phyloP scores from a whole-genome alignment of 371 early-diverging fungal species.

The Parasitella parasitica region DNA sequence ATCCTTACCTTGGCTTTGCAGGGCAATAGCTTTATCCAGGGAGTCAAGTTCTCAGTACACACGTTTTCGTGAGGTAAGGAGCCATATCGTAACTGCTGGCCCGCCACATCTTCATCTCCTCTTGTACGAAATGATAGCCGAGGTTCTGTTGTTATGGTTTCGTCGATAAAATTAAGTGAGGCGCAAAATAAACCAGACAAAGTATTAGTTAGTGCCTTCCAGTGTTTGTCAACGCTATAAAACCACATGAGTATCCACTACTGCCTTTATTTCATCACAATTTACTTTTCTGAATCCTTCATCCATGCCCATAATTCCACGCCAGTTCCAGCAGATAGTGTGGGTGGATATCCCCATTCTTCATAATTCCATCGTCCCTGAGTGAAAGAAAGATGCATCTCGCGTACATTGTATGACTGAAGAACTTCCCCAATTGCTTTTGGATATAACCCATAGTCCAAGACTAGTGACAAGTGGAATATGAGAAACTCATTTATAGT shows the following conservation, averaged over 20 bases:
- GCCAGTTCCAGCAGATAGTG: conserved; percentile 67
- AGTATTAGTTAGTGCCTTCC: conserved; percentile 89
- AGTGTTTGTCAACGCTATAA: conserved; percentile 64
- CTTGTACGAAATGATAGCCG: conserved; percentile 56
- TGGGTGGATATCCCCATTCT: conserved; percentile 73
- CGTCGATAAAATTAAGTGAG: conserved; percentile 91
- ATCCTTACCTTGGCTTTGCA: conserved; percentile 83
- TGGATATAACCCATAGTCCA: conserved; percentile 78
- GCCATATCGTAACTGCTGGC: conserved; percentile 67
- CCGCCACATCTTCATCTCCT: not conserved
- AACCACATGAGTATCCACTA: no score
- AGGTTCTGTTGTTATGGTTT: conserved; percentile 75
- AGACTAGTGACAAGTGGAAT: conserved; percentile 38
- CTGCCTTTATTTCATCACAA: no score
- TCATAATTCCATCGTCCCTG: conserved; percentile 87
- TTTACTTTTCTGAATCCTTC: conserved; percentile 46
- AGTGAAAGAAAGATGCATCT: conserved; percentile 85
- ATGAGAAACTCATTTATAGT: not conserved
- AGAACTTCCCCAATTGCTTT: conserved; percentile 86
- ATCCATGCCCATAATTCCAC: conserved; percentile 84
- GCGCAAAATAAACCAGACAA: conserved; percentile 94
- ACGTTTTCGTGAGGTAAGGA: conserved; percentile 88
- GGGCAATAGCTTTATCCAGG: conserved; percentile 94
- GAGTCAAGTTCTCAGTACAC: conserved; percentile 97
- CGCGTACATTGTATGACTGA: conserved; percentile 68